Base-by-base conservation (phyloP, 306 rosid species). In the Styphnolobium japonicum region DNA sequence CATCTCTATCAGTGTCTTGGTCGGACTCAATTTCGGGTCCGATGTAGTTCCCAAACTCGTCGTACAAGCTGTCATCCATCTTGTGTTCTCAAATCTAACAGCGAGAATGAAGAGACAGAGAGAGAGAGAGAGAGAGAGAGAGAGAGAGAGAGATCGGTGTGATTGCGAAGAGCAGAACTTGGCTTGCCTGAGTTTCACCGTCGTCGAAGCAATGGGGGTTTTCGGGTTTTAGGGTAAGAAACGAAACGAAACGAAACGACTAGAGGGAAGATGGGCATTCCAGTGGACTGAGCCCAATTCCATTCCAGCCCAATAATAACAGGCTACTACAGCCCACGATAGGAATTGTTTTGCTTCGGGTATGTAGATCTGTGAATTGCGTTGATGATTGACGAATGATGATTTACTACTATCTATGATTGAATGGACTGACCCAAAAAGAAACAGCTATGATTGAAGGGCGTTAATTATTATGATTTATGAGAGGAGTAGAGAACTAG, bases 21-120 rank as follows among this genome's bases (percentile, higher is more conserved):
- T 93, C 99, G 33, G 97, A 91, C 68, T 95, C 99, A 23, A 95
- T 95, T 77, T 95, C 99, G 2, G 99, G 99, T 2, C 99, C 99
- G 56, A 95, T 95, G 79, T 95, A 95, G 92, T 95, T 95, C 1
- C 99, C 99, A 27, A 95, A 95, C 88, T 95, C 98, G 36, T 95
- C 99, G 51, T 95, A 95, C 51, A 95, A 86, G 87, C 96, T 95
- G 43, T 95, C 98, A 65, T 95, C 98, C 99, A 95, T 95, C 19
- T n/a, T 70, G 14, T 2, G 25, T 27, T 48, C 19, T 34, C 75
- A 37, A 77, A 80, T n/a, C 21, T 12, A 49, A 5, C 16, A 43
- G 9, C 14, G 4, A 2, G 57, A 51, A 1, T 29, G 21, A 45
- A 29, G 7, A 1, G 3, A 8, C 3, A 5, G 31, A n/a, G 66